Conservation (phyloP, 345 rosid species). For the Zanthoxylum bungeanum region DNA sequence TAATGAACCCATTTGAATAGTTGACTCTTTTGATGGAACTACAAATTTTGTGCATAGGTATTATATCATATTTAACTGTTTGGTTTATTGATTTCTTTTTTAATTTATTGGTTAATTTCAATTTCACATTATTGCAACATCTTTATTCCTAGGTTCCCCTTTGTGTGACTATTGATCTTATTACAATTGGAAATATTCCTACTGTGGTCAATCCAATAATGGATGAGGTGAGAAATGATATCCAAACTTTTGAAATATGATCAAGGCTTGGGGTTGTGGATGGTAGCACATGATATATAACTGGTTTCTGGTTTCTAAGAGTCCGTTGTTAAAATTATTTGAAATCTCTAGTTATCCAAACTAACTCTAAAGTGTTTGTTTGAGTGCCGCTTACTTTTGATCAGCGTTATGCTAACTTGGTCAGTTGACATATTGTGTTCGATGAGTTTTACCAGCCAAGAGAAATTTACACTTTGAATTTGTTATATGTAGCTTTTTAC, state of each 20-base stretch:
- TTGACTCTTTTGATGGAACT: conserved; percentile 99
- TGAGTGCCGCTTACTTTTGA: no score
- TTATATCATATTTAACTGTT: conserved; percentile 1
- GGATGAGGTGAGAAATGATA: conserved; percentile 75
- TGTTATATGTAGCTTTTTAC: conserved; percentile 63
- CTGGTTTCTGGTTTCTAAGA: neutral
- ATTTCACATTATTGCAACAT: neutral
- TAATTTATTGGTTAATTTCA: neutral
- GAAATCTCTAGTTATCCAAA: no score
- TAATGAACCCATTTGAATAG: conserved; percentile 95
- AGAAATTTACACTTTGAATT: conserved; percentile 9
- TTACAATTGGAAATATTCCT: conserved; percentile 77
- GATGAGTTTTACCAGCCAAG: neutral
- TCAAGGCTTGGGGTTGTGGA: neutral
- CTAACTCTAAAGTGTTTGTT: no score
- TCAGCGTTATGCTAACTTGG: no score
- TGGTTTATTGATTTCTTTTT: conserved; percentile 10
- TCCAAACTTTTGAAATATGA: no score
- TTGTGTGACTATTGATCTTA: conserved; percentile 95
- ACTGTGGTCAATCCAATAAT: conserved; percentile 88
- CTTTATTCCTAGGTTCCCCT: conserved; percentile 69
- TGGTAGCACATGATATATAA: neutral
- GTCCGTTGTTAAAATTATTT: no score
- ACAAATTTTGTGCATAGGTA: conserved; percentile 98
- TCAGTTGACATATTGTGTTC: neutral